Evolutionary conservation across 2,329 filamentous ascomycete genomes (phyloP).

Genomic region (Nigrospora sphaerica): DNA sequence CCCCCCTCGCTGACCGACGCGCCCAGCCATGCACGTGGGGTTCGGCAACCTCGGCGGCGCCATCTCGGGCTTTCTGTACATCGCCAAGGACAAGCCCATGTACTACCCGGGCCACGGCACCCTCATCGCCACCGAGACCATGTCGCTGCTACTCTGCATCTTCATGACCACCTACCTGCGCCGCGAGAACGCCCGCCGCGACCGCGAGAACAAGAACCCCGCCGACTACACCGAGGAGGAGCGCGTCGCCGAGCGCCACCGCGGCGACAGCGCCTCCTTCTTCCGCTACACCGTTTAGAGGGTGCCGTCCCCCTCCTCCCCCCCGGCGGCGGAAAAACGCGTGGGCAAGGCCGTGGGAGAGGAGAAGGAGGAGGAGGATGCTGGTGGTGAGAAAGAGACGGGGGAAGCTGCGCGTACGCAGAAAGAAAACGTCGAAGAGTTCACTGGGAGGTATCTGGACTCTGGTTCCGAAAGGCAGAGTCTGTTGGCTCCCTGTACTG

Average conservation of each 20-base stretch:
- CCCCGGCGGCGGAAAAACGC: too few relatives aligned
- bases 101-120: conserved; percentile 38
- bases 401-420: too few relatives aligned
- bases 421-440: too few relatives aligned
- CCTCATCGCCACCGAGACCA: conserved; percentile 31
- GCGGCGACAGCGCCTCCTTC: conserved; percentile 50
- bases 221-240: conserved; percentile 46
- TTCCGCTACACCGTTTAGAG: conserved; percentile 43
- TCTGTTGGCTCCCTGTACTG: too few relatives aligned
- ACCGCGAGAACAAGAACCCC: conserved; percentile 37
- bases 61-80: conserved; percentile 41
- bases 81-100: conserved; percentile 30
- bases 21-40: conserved; percentile 37
- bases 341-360: too few relatives aligned
- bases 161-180: conserved; percentile 52
- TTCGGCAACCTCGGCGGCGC: conserved; percentile 40
- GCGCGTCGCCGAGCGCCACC: conserved; percentile 42
- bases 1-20: not conserved
- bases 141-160: conserved; percentile 41
- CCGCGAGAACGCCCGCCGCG: conserved; percentile 47
- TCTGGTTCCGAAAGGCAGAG: too few relatives aligned
- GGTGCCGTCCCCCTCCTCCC: too few relatives aligned
- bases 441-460: too few relatives aligned
- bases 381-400: too few relatives aligned
- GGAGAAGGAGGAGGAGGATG: too few relatives aligned